Evolutionary conservation across 208 protist species (phyloP).

Genomic region (Tritrichomonas musculus): DNA sequence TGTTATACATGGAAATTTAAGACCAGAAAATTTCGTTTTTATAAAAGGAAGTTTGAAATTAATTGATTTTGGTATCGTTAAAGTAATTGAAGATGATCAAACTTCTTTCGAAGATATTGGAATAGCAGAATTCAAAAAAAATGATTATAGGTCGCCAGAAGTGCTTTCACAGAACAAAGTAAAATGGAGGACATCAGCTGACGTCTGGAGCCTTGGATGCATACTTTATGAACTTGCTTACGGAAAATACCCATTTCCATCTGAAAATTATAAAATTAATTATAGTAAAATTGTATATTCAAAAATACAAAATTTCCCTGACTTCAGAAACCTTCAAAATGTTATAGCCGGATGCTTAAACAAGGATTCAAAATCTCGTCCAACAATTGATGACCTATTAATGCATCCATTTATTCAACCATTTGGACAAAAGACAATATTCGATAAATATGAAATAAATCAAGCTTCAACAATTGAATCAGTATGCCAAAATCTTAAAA

Average conservation of each 20-base stretch:
- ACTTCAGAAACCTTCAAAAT: too few species aligned
- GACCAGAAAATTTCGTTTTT: slow-evolving; percentile 60
- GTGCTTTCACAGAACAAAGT: background rate
- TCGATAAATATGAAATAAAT: too few species aligned
- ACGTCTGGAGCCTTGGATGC: background rate
- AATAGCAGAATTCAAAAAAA: background rate
- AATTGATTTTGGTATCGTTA: slow-evolving; percentile 57
- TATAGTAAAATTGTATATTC: too few species aligned
- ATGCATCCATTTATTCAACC: too few species aligned
- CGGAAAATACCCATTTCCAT: background rate
- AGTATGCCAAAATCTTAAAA: too few species aligned
- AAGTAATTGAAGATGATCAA: slow-evolving; percentile 42
- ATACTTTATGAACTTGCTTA: background rate
- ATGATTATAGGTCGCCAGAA: background rate
- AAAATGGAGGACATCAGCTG: background rate
- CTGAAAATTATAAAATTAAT: background rate
- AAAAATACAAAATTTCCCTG: too few species aligned
- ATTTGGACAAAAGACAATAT: too few species aligned
- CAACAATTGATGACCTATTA: too few species aligned
- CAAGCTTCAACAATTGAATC: too few species aligned
- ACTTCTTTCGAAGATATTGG: slow-evolving; percentile 45
- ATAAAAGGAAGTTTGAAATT: slow-evolving; percentile 57
- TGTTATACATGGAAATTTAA: slow-evolving; percentile 56
- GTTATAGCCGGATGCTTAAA: too few species aligned
- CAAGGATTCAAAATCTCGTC: too few species aligned